Evolutionary conservation across 2,329 filamentous ascomycete genomes (phyloP), one percentile per base, ranked within the genome.

Genomic region (Proliferodiscus dingleyae): DNA sequence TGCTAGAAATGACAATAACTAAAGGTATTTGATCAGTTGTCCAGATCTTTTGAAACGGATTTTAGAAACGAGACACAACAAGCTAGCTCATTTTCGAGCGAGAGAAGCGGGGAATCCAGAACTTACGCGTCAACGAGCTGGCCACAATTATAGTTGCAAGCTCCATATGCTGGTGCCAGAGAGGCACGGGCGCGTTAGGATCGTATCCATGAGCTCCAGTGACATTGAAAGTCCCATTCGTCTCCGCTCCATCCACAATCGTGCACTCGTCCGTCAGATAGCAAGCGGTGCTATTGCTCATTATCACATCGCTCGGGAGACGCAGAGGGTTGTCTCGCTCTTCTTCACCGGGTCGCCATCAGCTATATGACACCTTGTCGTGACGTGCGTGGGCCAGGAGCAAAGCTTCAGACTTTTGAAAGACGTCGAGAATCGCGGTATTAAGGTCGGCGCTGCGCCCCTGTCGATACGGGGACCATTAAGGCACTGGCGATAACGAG

Each of bases 91-190:
- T n/a, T 39, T 10, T 39, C 21, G 18, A 49, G 11, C 11, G 18
- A 32, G 9, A 19, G 7, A 4, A 26, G 10, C 28, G 21, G 6
- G 29, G 9, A 23, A 11, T n/a, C 19, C 18, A 18, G 29, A 22
- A 39, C 60, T 58, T 53, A 60, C 59, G 43, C 38, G 59, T 57
- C 37, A 60, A 52, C 16, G 51, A 54, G 49, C 61, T 60, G 32
- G 48, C 47, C 16, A 58, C 43, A 22, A 46, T 47, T n/a, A 61
- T 57, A 8, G 52, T 54, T 7, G 51, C 53, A 16, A 62, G 51
- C 41, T 59, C 60, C 57, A 62, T 53, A 9, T 47, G 44, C 19
- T 56, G 51, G 32, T 56, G 57, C 58, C 59, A 60, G 8, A 49
- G 39, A 4, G 48, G 44, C 2, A 57, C 53, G 6, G 59, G 57